Evolutionary conservation across 768 basidiomycete genomes (phyloP).

Genomic region (Phallus indusiatus): DNA sequence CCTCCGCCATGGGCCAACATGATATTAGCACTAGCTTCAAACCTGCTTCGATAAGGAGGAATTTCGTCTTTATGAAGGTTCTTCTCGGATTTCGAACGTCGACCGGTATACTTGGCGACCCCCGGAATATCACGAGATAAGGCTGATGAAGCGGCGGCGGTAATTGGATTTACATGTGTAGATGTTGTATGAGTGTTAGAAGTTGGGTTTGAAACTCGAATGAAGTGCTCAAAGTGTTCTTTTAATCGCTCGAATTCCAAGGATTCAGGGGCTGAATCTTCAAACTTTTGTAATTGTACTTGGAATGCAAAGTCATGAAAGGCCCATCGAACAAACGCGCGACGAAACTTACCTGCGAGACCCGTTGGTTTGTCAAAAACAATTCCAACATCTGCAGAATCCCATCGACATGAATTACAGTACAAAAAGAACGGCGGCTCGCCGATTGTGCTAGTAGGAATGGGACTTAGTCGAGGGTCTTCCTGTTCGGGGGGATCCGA

Average conservation of each 20-base stretch:
- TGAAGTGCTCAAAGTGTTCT: constrained; percentile 93
- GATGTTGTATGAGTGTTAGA: constrained; percentile 38
- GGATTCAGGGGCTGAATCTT: constrained; percentile 76
- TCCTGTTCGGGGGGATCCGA: constrained; percentile 69
- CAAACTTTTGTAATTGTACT: constrained; percentile 88
- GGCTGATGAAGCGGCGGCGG: constrained; percentile 70
- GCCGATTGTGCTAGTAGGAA: constrained; percentile 51
- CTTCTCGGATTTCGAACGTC: constrained; percentile 46
- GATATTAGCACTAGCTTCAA: constrained; percentile 52
- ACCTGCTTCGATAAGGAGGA: constrained; percentile 62
- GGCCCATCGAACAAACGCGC: not conserved
- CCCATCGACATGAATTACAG: constrained; percentile 93
- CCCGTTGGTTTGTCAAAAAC: constrained; percentile 96
- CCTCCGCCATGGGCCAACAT: constrained; percentile 48
- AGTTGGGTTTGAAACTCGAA: constrained; percentile 72
- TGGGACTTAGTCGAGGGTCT: constrained; percentile 40
- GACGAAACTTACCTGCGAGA: constrained; percentile 61
- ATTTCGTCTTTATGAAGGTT: constrained; percentile 68
- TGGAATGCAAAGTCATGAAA: not conserved
- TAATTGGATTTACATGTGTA: constrained; percentile 63
- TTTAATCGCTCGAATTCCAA: constrained; percentile 91
- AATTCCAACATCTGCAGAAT: constrained; percentile 83
- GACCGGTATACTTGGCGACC: constrained; percentile 58
- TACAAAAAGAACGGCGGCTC: constrained; percentile 87
- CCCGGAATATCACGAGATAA: constrained; percentile 83